Evolutionary conservation across 1,284 basidiomycete species (phyloP).

Genomic region (Malassezia sp.): DNA sequence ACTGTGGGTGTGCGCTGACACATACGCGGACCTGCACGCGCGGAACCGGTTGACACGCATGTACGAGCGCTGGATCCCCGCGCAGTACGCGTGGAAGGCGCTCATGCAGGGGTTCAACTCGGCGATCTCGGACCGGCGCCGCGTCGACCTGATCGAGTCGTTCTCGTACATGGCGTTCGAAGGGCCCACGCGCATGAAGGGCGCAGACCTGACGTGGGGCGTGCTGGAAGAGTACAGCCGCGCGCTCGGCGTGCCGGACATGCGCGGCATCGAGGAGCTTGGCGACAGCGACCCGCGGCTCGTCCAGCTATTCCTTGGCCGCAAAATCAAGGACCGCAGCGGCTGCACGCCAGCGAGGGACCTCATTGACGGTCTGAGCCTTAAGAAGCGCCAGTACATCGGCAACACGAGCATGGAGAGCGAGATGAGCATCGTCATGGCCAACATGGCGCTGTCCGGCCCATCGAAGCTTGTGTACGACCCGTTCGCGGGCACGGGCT

Average conservation of each 20-base stretch:
- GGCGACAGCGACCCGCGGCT: constrained; percentile 28
- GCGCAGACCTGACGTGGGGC: constrained; percentile 65
- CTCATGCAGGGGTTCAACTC: constrained; percentile 34
- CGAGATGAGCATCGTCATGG: constrained; percentile 86
- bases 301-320: constrained; percentile 33
- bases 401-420: constrained; percentile 98
- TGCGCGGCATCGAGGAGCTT: constrained; percentile 17
- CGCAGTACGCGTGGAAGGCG: constrained; percentile 28
- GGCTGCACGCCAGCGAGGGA: constrained; percentile 19
- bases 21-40: constrained; percentile 33
- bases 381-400: constrained; percentile 75
- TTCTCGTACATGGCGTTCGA: constrained; percentile 75
- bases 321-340: constrained; percentile 16
- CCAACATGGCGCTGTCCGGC: constrained; percentile 77
- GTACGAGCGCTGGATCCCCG: constrained; percentile 17
- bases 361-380: constrained; percentile 51
- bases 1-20: constrained; percentile 38
- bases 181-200: constrained; percentile 72
- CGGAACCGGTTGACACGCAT: constrained; percentile 20
- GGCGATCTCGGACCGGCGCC: constrained; percentile 24
- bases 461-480: constrained; percentile 87
- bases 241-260: constrained; percentile 9
- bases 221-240: constrained; percentile 77
- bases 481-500: constrained; percentile 92
- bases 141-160: constrained; percentile 57